Conservation (phyloP, 495 filamentous ascomycete species). For the Lichina pygmaea region DNA sequence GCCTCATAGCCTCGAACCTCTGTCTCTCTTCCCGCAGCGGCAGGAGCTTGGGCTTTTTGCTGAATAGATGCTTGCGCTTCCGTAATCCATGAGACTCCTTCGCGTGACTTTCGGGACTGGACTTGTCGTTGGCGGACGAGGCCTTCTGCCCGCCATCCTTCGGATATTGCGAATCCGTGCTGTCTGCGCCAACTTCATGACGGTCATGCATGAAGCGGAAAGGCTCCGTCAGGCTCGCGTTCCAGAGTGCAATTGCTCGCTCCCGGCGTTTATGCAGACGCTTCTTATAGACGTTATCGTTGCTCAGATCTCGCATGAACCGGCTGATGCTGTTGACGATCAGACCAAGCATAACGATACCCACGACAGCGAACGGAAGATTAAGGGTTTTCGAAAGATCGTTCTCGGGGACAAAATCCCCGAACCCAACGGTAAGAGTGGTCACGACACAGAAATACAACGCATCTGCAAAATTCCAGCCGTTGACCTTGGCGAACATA, state of each 20-base stretch:
- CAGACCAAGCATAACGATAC: constrained; percentile 19
- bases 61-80: neutral
- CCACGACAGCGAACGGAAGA: constrained; percentile 18
- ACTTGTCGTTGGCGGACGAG: neutral
- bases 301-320: constrained; percentile 32
- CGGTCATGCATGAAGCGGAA: neutral
- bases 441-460: constrained; percentile 41
- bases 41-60: constrained; percentile 4
- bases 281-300: constrained; percentile 36
- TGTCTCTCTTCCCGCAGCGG: constrained; percentile 16
- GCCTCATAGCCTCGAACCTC: constrained; percentile 16
- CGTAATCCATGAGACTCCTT: neutral
- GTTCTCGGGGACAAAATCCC: constrained; percentile 23
- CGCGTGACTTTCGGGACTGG: neutral
- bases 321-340: constrained; percentile 16
- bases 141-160: neutral
- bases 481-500: constrained; percentile 23
- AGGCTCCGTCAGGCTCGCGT: constrained; percentile 10
- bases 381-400: constrained; percentile 15
- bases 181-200: neutral
- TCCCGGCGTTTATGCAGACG: constrained; percentile 31
- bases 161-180: neutral
- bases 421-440: constrained; percentile 38
- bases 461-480: constrained; percentile 24
- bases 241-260: constrained; percentile 25